Evolutionary conservation across 768 basidiomycete genomes (phyloP).

Genomic region (Kwoniella europaea): DNA sequence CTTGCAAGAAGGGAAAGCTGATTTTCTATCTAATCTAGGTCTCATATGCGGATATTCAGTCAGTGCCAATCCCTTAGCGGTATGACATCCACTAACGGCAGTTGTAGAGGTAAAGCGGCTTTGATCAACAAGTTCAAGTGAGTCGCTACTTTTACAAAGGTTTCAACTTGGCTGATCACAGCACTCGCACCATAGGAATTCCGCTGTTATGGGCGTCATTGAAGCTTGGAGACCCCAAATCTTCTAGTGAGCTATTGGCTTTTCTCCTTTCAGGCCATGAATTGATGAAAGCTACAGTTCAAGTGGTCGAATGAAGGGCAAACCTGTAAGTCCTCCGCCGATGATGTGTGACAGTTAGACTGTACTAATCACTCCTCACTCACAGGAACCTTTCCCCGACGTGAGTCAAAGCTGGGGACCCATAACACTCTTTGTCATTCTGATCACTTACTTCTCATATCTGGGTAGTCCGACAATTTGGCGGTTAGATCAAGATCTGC

Average conservation of each 20-base stretch:
- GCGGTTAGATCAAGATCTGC: conserved; percentile 20
- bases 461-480: conserved; percentile 32
- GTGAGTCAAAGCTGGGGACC: conserved; percentile 18
- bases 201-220: conserved; percentile 51
- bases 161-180: conserved; percentile 2
- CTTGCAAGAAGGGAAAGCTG: conserved; percentile 4
- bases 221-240: conserved; percentile 53
- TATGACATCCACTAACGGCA: neutral
- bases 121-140: conserved; percentile 56
- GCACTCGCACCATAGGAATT: conserved; percentile 38
- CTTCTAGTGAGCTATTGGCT: conserved; percentile 42
- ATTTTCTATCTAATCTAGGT: conserved; percentile 30
- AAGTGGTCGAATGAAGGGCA: conserved; percentile 41
- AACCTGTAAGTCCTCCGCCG: conserved; percentile 25
- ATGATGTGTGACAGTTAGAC: neutral
- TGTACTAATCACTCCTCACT: conserved; percentile 9
- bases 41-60: conserved; percentile 57
- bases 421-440: too few species aligned
- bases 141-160: neutral
- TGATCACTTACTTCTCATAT: neutral
- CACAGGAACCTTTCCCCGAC: conserved; percentile 46
- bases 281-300: conserved; percentile 27
- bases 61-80: neutral
- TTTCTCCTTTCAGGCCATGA: neutral
- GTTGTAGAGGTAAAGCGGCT: conserved; percentile 46